These are phyloP conservation scores for Chernovozyma aurita DNA, from an alignment of 1,139 yeast genomes.

Conservation along the genomic window DNA sequence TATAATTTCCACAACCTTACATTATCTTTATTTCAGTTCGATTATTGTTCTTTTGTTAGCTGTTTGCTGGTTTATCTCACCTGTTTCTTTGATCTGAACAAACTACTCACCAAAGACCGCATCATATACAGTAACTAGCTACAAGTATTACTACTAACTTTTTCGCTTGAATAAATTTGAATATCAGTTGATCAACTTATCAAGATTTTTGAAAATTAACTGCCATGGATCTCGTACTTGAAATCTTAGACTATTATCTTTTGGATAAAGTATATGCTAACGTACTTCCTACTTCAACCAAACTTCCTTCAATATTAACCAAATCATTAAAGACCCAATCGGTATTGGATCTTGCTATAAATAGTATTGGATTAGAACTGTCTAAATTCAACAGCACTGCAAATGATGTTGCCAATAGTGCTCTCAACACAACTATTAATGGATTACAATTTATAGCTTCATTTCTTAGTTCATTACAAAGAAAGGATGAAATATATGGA, in stretches of 20 bases:
- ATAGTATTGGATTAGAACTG: neutral
- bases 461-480: conserved; percentile 18
- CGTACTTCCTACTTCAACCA: conserved; percentile 22
- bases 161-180: no score
- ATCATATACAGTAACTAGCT: no score
- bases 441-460: conserved; percentile 1
- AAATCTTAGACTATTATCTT: conserved; percentile 63
- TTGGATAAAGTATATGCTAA: conserved; percentile 71
- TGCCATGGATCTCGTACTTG: conserved; percentile 95
- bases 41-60: no score
- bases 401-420: neutral
- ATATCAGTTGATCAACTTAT: no score
- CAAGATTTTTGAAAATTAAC: no score
- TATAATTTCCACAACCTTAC: no score
- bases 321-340: neutral
- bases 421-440: neutral
- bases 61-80: no score
- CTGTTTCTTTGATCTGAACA: no score
- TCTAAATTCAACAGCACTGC: neutral
- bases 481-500: conserved; percentile 38
- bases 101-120: no score
- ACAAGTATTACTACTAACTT: no score
- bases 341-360: neutral
- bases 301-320: conserved; percentile 3
- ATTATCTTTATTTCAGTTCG: no score